Evolutionary conservation across 129 eudicot species (phyloP), one percentile per base, ranked within the genome.

Genomic region (Solidago caesia): DNA sequence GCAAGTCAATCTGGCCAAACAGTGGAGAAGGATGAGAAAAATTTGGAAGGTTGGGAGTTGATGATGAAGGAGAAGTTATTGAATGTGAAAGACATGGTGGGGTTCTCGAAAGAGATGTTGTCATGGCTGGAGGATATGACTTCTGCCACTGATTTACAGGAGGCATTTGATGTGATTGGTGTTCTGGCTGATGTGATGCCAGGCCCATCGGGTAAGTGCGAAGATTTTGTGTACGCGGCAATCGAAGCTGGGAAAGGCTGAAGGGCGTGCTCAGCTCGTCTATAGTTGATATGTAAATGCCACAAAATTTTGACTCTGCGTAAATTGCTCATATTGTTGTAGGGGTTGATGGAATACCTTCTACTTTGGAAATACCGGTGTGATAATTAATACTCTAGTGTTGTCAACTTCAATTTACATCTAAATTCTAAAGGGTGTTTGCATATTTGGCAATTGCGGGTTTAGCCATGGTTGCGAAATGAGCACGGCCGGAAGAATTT

Each of bases 91-190:
- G 97, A 91, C 13, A 73, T 94, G 90, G 96, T 91, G 9, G 94
- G 82, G 15, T 94, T 94, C 74, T 91, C 97, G 4, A 88, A 86
- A 78, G 99, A 94, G 82, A 63, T 94, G 78, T 68, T 94, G 65
- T 80, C 96, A 7, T 94, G 96, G 97, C 83, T 94, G n/a, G 96
- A 94, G 1, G 99, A 90, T 29, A 82, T 88, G 88, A 82, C 78
- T 33, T 82, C 89, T 16, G 84, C 88, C 59, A 64, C 82, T 1
- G 92, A 88, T 81, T 75, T 94, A 55, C 99, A 91, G 82, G 97
- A 91, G 82, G 96, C 99, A 9, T 94, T 94, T 66, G 97, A 94
- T 51, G 78, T 91, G 26, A 87, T 91, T 4, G 99, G 96, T n/a
- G 93, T 90, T 56, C 55, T 91, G 64, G 78, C 76, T 7, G 99